Base-by-base conservation (phyloP, 257 asterid genomes). In the Craterostigma plantagineum region DNA sequence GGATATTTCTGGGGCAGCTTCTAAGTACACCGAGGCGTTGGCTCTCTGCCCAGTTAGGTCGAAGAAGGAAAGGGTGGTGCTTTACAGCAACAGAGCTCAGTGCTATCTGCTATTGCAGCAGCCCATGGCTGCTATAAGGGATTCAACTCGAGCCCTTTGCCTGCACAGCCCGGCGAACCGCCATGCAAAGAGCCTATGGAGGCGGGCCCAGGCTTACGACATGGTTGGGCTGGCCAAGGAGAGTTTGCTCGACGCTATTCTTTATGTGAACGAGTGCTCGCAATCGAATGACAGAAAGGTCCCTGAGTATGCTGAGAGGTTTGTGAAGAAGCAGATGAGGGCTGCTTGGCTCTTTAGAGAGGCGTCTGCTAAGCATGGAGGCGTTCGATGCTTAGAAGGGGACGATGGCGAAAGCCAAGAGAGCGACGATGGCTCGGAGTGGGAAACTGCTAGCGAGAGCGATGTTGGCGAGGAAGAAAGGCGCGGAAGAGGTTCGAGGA, bases 401-500 rank as follows among this genome's bases (percentile, higher is more conserved):
- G 90, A 63, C 5, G 67, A 57, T 23, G 87, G 77, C 34, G 87
- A 67, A 40, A 18, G 50, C 52, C 79, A 64, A 51, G 96, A 75
- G 56, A 69, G 72, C 10, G 99, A 90, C 48, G 99, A 75, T 65
- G 30, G 30, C 30, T 90, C 99, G 16, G 99, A 90, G 59, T 90
- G 99, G 99, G 96, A 90, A 63, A 90, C 99, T 1, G 99, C 94
- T 15, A 90, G 99, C 63, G 99, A 83, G 54, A 90, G 99, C 52
- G 99, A 90, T 41, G 48, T 69, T 1, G 95, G 86, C 54, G 58
- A 66, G 86, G 57, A 81, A 69, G 64, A 67, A 49, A 73, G 76
- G 52, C 65, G 56, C 41, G 53, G 57, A 41, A 72, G 66, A 58
- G 61, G 58, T 58, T 66, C 72, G 18, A 56, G 42, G 41, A 75